Evolutionary conservation across 345 rosid species (phyloP), one percentile per base, ranked within the genome.

Genomic region (Orychophragmus violaceus): DNA sequence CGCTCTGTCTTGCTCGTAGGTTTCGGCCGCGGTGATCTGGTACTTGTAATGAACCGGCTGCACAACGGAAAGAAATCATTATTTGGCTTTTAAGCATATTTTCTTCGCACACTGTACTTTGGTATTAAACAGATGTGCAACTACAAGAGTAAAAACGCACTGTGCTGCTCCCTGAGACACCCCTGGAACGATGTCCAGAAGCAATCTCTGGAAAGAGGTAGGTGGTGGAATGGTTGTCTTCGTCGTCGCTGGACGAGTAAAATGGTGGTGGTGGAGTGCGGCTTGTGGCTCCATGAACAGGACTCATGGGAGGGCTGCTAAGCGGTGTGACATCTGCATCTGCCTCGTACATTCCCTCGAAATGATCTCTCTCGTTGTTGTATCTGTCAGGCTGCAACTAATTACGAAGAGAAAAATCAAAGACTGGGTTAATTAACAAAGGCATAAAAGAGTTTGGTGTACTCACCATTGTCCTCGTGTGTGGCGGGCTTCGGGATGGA

Each of bases 41-140:
- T 46, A 68, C 49, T 18, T 57, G 72, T 68, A 68, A 58, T 58
- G 65, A 25, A 68, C 72, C 65, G 72, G 72, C 72, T 68, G 58
- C 65, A 67, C 1, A 67, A 32, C 12, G 25, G 4, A 50, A 11
- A 37, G 8, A 56, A 55, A 6, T 29, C 32, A 7, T 29, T 29
- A 7, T 25, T 54, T 6, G 13, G 53, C 17, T 28, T 11, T 30
- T 6, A 55, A 44, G 63, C 45, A 67, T n/a, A 28, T 28, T 6
- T 42, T 32, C 32, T 5, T 28, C 11, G 18, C 5, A 27, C 41
- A 3, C 22, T 16, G 1, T 51, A 7, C 19, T 64, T n/a, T 23
- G 17, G 35, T 8, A 11, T 30, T 13, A 27, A 17, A 28, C 1
- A 29, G 45, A 16, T 8, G 21, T 28, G 39, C 42, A 12, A 62